Conservation (phyloP, 768 basidiomycete genomes). For the Cystofilobasidium macerans region DNA sequence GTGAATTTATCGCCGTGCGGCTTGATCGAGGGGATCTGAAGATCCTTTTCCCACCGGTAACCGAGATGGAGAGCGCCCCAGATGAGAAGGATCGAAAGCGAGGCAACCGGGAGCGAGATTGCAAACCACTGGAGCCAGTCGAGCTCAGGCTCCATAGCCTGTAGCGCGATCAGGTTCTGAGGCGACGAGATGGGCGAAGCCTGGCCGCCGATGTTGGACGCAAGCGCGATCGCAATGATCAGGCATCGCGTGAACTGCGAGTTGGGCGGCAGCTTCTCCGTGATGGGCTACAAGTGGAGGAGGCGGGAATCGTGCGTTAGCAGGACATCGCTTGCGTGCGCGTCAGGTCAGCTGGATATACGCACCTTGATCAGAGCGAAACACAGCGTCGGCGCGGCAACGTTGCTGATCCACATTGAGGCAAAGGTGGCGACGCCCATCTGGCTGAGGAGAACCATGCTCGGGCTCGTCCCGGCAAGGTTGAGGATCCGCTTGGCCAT, state of each 20-base stretch:
- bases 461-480: slow-evolving; percentile 78
- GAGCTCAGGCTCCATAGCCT: slow-evolving; percentile 70
- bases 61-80: slow-evolving; percentile 78
- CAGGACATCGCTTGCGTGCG: not conserved
- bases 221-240: slow-evolving; percentile 92
- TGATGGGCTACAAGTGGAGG: slow-evolving; percentile 58
- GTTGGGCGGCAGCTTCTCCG: slow-evolving; percentile 76
- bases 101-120: slow-evolving; percentile 83
- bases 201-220: slow-evolving; percentile 95
- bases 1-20: slow-evolving; percentile 73
- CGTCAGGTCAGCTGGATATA: too few relatives aligned
- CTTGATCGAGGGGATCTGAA: slow-evolving; percentile 74
- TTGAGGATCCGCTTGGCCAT: slow-evolving; percentile 83
- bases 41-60: slow-evolving; percentile 55
- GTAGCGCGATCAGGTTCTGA: slow-evolving; percentile 86
- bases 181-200: slow-evolving; percentile 95
- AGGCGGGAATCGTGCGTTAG: not conserved
- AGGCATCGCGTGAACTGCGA: slow-evolving; percentile 80
- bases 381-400: slow-evolving; percentile 92
- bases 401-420: slow-evolving; percentile 99
- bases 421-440: slow-evolving; percentile 97
- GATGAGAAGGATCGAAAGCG: slow-evolving; percentile 72
- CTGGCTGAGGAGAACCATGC: slow-evolving; percentile 76
- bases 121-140: slow-evolving; percentile 91
- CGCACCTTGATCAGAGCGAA: slow-evolving; percentile 85